Base-by-base conservation (phyloP, 129 eudicot genomes). In the Pittosporum tobira region DNA sequence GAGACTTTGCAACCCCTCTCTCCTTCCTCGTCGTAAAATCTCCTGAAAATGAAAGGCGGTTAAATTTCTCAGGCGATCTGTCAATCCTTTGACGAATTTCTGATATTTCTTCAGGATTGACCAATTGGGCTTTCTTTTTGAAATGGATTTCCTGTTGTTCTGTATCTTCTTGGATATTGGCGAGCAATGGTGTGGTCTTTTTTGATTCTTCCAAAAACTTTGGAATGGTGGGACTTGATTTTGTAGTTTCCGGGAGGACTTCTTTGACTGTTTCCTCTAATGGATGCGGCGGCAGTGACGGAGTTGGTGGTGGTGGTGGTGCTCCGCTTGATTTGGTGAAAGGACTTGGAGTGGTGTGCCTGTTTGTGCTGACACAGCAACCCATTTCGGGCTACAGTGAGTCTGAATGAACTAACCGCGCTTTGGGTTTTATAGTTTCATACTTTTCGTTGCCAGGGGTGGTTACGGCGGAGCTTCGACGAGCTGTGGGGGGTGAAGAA, bases 211-310 rank as follows among this genome's bases (percentile, higher is more conserved):
- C 37, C 31, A 62, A 66, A 62, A 50, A 54, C 36, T 68, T 59
- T 4, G 59, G 51, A 18, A 55, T 20, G 31, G 57, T 66, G 47
- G 62, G 78, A 19, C 66, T 68, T 45, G 64, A 57, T 8, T 61
- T 56, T 1, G 81, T 77, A 18, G 81, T 77, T 54, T 84, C 94
- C 0, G 87, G 61, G 19, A 80, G 84, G 4, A 80, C 94, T 60
- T 84, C 88, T 64, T 84, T 84, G 38, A 84, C 88, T 1, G 82
- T 65, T 44, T 84, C 94, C 70, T 84, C 88, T 38, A 59, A 63
- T 18, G 67, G 61, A 9, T 59, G 29, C 18, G 71, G 57, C 44
- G 73, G 64, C 51, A 77, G 89, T 23, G 84, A 81, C 29, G 82
- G 42, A 6, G 42, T 6, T 36, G 42, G 28, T 6, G 56, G 24